A percentile compares a stretch with the other conserved stretches of the same genome.
These are phyloP conservation scores for Verticillium longisporum DNA, from an alignment of 2,329 filamentous ascomycete genomes.

Conservation along the genomic window DNA sequence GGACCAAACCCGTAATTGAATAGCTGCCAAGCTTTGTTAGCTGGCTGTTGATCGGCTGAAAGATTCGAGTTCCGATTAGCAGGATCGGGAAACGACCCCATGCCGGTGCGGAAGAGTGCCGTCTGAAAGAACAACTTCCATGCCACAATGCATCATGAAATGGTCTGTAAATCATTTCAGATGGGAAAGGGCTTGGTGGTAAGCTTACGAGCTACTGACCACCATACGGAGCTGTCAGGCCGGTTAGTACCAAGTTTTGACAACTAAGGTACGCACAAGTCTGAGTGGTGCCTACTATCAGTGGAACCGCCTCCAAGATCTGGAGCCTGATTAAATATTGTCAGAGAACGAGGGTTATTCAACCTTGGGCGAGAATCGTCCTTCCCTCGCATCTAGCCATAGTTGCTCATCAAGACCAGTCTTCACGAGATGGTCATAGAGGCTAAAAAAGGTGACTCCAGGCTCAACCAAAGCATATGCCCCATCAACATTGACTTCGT, in stretches of 20 bases:
- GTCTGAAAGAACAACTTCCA: constrained; percentile 35
- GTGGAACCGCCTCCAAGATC: too few relatives aligned
- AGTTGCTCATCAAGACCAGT: constrained; percentile 26
- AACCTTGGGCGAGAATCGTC: too few relatives aligned
- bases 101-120: constrained; percentile 35
- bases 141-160: constrained; percentile 23
- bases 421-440: constrained; percentile 26
- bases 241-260: constrained; percentile 27
- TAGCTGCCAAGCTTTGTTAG: constrained; percentile 31
- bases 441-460: constrained; percentile 30
- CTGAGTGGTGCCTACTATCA: too few relatives aligned
- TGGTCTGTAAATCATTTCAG: too few relatives aligned
- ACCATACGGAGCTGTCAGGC: constrained; percentile 34
- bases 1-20: constrained; percentile 35
- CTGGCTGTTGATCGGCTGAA: constrained; percentile 17
- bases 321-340: too few relatives aligned
- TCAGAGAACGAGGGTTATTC: too few relatives aligned
- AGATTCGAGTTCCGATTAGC: constrained; percentile 3
- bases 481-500: constrained; percentile 29
- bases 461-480: constrained; percentile 34
- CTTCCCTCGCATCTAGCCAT: constrained; percentile 22
- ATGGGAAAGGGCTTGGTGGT: too few relatives aligned
- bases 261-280: too few relatives aligned
- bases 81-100: constrained; percentile 19
- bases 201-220: constrained; percentile 27